Evolutionary conservation across 1,139 yeast genomes (phyloP).

Genomic region (Blastobotrys serpentis): DNA sequence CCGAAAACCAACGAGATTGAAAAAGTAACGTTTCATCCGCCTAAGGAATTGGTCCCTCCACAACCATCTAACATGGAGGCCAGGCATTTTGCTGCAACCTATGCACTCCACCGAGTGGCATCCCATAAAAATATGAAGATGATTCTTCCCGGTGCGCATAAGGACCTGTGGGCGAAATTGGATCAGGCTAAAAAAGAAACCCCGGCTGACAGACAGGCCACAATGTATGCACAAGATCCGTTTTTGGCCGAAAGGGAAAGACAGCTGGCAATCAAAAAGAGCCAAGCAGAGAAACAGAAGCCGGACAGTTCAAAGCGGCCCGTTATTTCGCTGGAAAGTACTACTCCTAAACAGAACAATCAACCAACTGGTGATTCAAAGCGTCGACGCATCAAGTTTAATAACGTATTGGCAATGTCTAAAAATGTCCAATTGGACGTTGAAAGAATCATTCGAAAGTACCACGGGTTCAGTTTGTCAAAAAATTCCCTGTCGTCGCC

Average conservation of each 20-base stretch:
- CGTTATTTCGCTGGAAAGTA: constrained; percentile 3
- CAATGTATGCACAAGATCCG: constrained; percentile 64
- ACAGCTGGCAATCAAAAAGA: constrained; percentile 25
- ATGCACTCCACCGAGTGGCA: constrained; percentile 75
- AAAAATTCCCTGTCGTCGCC: background rate
- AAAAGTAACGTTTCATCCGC: constrained; percentile 60
- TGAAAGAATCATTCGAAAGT: constrained; percentile 34
- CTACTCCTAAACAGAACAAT: constrained; percentile 7
- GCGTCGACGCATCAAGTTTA: constrained; percentile 27
- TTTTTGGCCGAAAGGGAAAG: constrained; percentile 60
- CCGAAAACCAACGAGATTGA: constrained; percentile 76
- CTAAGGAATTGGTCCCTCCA: constrained; percentile 51
- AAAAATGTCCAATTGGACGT: constrained; percentile 34
- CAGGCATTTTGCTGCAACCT: constrained; percentile 85
- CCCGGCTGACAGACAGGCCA: constrained; percentile 19
- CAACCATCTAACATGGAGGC: constrained; percentile 86
- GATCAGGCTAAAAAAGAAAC: constrained; percentile 48
- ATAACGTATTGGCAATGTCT: constrained; percentile 36
- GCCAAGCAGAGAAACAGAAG: constrained; percentile 17
- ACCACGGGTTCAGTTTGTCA: constrained; percentile 30
- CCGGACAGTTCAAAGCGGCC: background rate
- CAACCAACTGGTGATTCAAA: background rate
- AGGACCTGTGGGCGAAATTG: constrained; percentile 71
- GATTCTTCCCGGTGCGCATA: constrained; percentile 82
- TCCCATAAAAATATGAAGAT: constrained; percentile 79